Conservation (phyloP, 768 basidiomycete genomes). For the Panaeolus papilionaceus region DNA sequence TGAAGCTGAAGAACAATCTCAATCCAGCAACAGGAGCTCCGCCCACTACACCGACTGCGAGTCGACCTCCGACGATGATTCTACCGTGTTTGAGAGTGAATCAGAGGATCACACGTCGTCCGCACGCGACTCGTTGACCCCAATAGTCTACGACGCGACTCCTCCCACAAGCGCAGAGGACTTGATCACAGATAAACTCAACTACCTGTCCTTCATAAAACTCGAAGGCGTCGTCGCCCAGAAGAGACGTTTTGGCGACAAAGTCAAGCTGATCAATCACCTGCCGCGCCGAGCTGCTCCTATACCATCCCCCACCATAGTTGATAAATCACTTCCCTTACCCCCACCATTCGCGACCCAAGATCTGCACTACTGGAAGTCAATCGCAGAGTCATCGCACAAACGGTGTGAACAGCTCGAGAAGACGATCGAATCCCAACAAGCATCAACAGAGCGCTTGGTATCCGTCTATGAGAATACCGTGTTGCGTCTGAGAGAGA, state of each 20-base stretch:
- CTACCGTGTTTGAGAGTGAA: background rate
- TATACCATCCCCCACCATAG: background rate
- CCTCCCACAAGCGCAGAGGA: background rate
- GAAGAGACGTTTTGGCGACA: background rate
- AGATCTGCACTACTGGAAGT: conserved; percentile 6
- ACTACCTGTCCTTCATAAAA: background rate
- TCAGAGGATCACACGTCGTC: background rate
- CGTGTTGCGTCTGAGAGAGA: background rate
- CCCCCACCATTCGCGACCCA: background rate
- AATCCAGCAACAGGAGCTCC: background rate
- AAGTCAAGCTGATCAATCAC: background rate
- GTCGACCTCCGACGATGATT: background rate
- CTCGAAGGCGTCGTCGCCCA: conserved; percentile 1
- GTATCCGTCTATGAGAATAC: background rate
- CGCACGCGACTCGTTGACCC: background rate
- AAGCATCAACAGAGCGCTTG: background rate
- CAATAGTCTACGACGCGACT: background rate
- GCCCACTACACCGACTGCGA: conserved; percentile 10
- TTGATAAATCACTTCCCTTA: background rate
- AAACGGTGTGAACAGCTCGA: conserved; percentile 4
- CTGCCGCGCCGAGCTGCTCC: background rate
- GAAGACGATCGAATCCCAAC: background rate
- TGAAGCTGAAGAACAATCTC: conserved; percentile 5
- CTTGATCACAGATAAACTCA: background rate
- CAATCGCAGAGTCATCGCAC: background rate